Evolutionary conservation across 345 rosid genomes (phyloP).

Genomic region (Gossypium mustelinum): DNA sequence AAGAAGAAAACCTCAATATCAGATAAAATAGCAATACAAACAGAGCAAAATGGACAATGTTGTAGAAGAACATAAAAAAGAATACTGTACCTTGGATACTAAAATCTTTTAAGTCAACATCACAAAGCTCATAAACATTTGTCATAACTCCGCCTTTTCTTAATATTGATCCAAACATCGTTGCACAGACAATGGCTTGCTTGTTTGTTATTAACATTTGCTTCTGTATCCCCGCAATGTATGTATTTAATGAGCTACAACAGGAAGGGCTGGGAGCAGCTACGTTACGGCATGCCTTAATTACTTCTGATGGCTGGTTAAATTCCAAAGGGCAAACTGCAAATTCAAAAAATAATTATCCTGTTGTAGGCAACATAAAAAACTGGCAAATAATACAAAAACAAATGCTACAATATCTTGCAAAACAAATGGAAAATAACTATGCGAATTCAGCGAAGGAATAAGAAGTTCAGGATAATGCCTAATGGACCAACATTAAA

Average conservation of each 20-base stretch:
- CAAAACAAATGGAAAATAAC: background rate
- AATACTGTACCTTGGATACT: constrained; percentile 70
- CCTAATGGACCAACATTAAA: background rate
- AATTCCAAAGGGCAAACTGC: constrained; percentile 93
- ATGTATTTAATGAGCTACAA: constrained; percentile 80
- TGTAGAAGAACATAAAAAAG: background rate
- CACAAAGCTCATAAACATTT: constrained; percentile 89
- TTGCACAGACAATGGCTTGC: constrained; percentile 92
- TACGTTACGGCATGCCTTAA: constrained; percentile 74
- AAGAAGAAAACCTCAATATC: constrained; percentile 13
- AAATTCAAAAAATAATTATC: constrained; percentile 15
- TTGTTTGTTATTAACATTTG: constrained; percentile 95
- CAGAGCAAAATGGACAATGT: background rate
- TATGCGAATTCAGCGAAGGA: background rate
- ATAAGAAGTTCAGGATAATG: background rate
- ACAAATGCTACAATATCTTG: background rate
- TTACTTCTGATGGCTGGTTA: constrained; percentile 74
- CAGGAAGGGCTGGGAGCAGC: constrained; percentile 93
- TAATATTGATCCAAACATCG: constrained; percentile 73
- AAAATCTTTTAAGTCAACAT: constrained; percentile 91
- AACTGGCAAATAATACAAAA: background rate
- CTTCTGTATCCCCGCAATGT: constrained; percentile 75
- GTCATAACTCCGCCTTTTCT: constrained; percentile 83
- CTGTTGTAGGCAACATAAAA: background rate
- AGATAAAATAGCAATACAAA: constrained; percentile 22